Conservation (phyloP, 176 grass and related monocot species). For the Phragmites australis region DNA sequence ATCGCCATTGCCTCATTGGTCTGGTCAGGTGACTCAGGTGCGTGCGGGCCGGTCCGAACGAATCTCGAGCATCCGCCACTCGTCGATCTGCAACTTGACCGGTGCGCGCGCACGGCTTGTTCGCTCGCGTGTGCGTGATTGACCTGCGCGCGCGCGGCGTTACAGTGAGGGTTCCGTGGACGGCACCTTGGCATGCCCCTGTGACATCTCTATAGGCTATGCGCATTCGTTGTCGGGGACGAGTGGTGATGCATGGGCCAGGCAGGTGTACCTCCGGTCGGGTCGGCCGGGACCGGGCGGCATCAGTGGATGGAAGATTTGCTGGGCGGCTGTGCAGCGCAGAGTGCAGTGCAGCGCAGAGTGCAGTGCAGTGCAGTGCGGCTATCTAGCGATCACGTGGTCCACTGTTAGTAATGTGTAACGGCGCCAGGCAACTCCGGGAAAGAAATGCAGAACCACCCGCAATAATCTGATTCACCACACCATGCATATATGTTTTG, state of each 20-base stretch:
- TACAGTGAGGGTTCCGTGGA: slow-evolving; percentile 22
- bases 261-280: slow-evolving; percentile 10
- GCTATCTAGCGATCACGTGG: background rate
- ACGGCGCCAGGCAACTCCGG: slow-evolving; percentile 13
- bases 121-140: background rate
- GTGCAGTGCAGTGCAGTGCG: background rate
- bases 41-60: too few species aligned
- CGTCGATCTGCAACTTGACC: background rate
- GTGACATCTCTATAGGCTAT: background rate
- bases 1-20: too few species aligned
- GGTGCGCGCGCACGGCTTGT: background rate
- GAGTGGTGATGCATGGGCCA: slow-evolving; percentile 28
- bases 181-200: background rate
- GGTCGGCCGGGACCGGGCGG: background rate
- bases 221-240: background rate
- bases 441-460: too few species aligned
- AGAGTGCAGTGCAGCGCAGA: background rate
- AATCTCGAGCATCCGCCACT: background rate
- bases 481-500: too few species aligned
- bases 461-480: too few species aligned
- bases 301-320: slow-evolving; percentile 11
- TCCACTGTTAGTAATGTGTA: background rate
- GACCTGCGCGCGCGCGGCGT: background rate
- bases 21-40: too few species aligned
- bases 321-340: background rate